A percentile compares a stretch with the other conserved stretches of the same genome.
phyloP scores from a whole-genome alignment of 169 alveolate species.

The Plasmodium vivax region DNA sequence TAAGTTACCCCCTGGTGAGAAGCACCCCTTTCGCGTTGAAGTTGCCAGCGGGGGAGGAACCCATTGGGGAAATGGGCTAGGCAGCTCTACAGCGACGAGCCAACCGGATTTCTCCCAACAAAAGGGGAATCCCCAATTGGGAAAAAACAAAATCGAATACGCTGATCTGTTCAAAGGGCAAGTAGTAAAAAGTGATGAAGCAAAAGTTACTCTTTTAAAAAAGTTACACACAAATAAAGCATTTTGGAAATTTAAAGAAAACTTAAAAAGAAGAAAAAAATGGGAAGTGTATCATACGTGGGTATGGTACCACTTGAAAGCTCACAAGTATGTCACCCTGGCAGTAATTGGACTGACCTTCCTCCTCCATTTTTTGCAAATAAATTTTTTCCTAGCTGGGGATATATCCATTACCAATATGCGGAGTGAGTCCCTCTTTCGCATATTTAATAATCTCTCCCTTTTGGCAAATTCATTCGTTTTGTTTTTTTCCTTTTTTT shows the following conservation, averaged over 20 bases:
- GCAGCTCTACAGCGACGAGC: no score
- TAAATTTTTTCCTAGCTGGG: slow-evolving; percentile 10
- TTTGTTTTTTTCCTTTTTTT: slow-evolving; percentile 17
- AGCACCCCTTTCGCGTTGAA: neutral
- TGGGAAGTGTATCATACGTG: slow-evolving; percentile 6
- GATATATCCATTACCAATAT: slow-evolving; percentile 21
- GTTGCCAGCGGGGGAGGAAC: neutral
- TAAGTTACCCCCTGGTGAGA: neutral
- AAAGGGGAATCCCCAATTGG: neutral
- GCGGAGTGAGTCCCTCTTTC: neutral
- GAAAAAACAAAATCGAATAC: neutral
- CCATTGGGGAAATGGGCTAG: no score
- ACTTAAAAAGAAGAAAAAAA: neutral
- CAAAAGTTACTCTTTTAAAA: neutral
- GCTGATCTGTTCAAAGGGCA: neutral
- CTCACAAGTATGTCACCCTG: neutral
- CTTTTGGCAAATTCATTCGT: neutral
- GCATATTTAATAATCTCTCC: slow-evolving; percentile 1
- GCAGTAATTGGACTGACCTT: slow-evolving; percentile 10
- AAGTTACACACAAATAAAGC: slow-evolving; percentile 4
- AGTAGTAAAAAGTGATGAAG: neutral
- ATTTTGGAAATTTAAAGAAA: slow-evolving; percentile 17
- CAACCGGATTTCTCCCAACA: neutral
- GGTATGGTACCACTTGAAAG: slow-evolving; percentile 14
- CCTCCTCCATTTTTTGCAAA: slow-evolving; percentile 20